Evolutionary conservation across 139 green algal genomes (phyloP).

Genomic region (Chlamydomonas asymmetrica): DNA sequence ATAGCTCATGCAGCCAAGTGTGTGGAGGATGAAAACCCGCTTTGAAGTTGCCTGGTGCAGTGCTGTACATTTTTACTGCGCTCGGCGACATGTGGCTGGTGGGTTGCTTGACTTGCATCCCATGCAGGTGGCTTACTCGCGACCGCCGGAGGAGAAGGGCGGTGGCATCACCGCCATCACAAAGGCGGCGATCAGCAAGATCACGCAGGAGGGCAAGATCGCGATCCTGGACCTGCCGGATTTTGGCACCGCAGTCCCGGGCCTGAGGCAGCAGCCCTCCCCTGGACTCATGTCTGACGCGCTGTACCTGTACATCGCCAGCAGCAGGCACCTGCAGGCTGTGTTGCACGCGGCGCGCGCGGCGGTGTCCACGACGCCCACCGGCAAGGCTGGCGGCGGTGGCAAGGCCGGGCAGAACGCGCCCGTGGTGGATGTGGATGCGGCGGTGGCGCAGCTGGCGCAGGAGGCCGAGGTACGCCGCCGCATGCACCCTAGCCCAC

Average conservation of each 20-base stretch:
- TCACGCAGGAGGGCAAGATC: conserved; percentile 20
- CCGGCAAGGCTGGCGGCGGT: neutral
- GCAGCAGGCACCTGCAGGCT: conserved; percentile 10
- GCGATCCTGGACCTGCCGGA: conserved; percentile 37
- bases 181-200: conserved; percentile 17
- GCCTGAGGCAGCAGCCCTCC: neutral
- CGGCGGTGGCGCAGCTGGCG: conserved; percentile 15
- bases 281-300: conserved; percentile 13
- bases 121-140: conserved; percentile 12
- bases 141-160: conserved; percentile 11
- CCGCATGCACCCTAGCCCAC: too few relatives aligned
- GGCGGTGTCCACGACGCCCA: neutral
- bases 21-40: too few relatives aligned
- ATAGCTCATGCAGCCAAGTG: too few relatives aligned
- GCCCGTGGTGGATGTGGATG: conserved; percentile 19
- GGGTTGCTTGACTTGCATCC: too few relatives aligned
- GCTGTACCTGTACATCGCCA: conserved; percentile 36
- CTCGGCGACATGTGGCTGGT: too few relatives aligned
- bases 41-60: too few relatives aligned
- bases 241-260: neutral
- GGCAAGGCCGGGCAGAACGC: neutral
- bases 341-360: neutral
- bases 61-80: too few relatives aligned
- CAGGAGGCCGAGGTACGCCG: too few relatives aligned
- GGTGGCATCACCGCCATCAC: conserved; percentile 24